Evolutionary conservation across 192 early-diverging fungal species (phyloP), one percentile per base, ranked within the genome.

Genomic region (Coemansia sp.): DNA sequence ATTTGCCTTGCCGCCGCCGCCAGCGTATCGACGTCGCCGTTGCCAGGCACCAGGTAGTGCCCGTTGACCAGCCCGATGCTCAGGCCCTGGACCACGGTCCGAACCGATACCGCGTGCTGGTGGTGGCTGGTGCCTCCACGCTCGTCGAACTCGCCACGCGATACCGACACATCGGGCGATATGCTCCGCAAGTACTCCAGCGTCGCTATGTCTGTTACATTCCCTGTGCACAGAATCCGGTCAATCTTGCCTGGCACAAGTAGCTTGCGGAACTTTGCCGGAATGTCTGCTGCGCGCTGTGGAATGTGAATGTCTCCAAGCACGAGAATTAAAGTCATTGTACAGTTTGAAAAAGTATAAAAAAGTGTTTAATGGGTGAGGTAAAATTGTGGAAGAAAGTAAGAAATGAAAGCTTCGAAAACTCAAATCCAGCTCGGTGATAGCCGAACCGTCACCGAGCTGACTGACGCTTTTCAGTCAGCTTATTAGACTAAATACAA

Each of bases 271-370:
- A 99, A 97, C 76, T 95, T 95, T 45, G 86, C 77, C 0, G 97
- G 96, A 45, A 99, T 84, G 81, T 92, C 92, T 38, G 91, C 86
- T 24, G 90, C 90, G 8, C 97, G 88, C 67, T 96, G 88, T 41
- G 97, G 97, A 81, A 99, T 94, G 86, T 98, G 93, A 63, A 97
- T 86, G 80, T 99, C 96, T 63, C 95, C 95, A 71, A 98, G 89
- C 57, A 88, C 92, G 26, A 98, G 87, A 63, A 95, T 89, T 23
- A 97, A 81, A 9, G 75, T 71, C 79, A 81, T 81, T 36, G 21
- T n/a, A 23, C n/a, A 30, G 30, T 30, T 3, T 30, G 30, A 30
- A 30, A 30, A 30, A 30, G 30, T 30, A 30, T 30, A 30, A 30
- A 68, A 15, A 21, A 58, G 38, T 12, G 39, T 30, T 30, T 30